phyloP scores from a whole-genome alignment of 2,329 filamentous ascomycete species.

The Aspergillus calidoustus region DNA sequence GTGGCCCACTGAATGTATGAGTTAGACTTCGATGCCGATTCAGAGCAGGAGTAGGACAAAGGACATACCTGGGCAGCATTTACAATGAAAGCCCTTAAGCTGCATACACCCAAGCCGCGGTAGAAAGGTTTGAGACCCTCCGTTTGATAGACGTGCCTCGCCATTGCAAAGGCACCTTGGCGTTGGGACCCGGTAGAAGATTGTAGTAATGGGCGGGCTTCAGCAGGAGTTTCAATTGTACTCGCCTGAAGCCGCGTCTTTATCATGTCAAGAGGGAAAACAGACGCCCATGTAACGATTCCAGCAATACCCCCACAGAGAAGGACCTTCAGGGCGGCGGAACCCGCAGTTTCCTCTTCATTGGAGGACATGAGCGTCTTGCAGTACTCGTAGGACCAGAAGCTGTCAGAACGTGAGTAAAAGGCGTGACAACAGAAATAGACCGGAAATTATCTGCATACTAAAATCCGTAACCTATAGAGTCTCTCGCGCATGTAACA shows the following conservation, averaged over 20 bases:
- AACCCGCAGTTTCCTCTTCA: constrained; percentile 51
- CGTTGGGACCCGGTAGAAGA: constrained; percentile 24
- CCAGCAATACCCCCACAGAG: constrained; percentile 87
- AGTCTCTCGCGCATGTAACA: constrained; percentile 82
- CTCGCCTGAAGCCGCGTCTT: constrained; percentile 92
- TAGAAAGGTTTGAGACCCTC: constrained; percentile 70
- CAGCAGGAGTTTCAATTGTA: constrained; percentile 35
- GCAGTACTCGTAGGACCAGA: constrained; percentile 85
- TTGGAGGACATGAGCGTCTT: constrained; percentile 61
- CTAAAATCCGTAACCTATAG: constrained; percentile 96
- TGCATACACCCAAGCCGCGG: constrained; percentile 78
- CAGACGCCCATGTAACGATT: constrained; percentile 83
- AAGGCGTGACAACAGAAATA: constrained; percentile 15
- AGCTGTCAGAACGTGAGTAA: constrained; percentile 52
- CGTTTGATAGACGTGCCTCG: constrained; percentile 67
- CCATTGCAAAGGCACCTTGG: constrained; percentile 65
- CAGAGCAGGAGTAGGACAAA: constrained; percentile 19
- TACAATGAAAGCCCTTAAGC: constrained; percentile 83
- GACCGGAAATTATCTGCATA: constrained; percentile 42
- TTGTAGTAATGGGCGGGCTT: constrained; percentile 30
- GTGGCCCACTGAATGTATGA: constrained; percentile 71
- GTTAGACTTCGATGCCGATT: constrained; percentile 14
- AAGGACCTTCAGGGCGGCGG: constrained; percentile 66
- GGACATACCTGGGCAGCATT: constrained; percentile 74
- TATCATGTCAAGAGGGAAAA: constrained; percentile 90